Base-by-base conservation (phyloP, 192 early-diverging fungal genomes). In the Paraglomus brasilianum region DNA sequence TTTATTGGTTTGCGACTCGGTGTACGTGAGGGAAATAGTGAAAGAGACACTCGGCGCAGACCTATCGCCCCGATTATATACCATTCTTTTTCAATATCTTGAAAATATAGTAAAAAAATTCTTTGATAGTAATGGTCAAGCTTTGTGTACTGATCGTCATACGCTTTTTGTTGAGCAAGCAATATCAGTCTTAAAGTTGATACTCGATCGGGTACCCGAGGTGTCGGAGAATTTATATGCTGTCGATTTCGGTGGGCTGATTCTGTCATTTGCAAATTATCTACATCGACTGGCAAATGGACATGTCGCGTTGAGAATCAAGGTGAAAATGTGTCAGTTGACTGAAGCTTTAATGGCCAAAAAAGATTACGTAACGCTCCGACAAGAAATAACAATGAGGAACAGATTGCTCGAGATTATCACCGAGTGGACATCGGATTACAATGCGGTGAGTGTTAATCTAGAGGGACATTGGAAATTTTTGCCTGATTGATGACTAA, bases 21-120 rank as follows among this genome's bases (percentile, higher is more conserved):
- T 87, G 5, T 75, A 87, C 57, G 82, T 94, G 15, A 80, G 93
- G 13, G 92, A 93, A 75, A 81, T 77, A 46, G 89, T 85, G 10
- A 89, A 89, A 65, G 90, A 94, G 40, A 85, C 89, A n/a, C 74
- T 95, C n/a, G 93, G 91, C 14, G 75, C 74, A 15, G 92, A 94
- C 48, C 76, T 95, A 14, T 79, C 81, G 5, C 82, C 83, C 14
- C 77, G 81, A 4, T 60, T 94, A 8, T 92, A 91, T 56, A 83
- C 76, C 13, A 71, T 88, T 2, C 68, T 90, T 8, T 86, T 88
- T 49, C 75, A 74, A 38, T 78, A 84, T 58, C 57, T 89, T 62
- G 83, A 87, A 52, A 74, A 60, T 8, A 80, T 87, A 19, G 83
- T 89, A 21, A 72, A 70, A 0, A 75, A 77, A 38, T 86, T 89